Base-by-base conservation (phyloP, 2,329 filamentous ascomycete genomes). In the Trichophyton equinum region DNA sequence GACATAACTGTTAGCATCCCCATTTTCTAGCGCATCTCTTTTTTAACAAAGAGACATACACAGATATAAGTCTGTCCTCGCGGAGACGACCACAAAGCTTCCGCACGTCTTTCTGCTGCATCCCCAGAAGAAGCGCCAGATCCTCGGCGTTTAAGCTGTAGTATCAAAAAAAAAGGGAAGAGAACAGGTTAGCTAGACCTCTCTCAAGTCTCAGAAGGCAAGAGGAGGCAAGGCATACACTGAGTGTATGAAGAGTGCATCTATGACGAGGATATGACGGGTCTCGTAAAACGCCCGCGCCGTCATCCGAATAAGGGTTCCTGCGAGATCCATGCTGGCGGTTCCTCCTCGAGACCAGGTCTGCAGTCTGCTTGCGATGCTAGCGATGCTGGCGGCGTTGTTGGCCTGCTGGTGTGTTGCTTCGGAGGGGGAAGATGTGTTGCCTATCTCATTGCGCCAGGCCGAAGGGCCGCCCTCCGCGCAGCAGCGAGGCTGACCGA, bases 101-200 rank as follows among this genome's bases (percentile, higher is more conserved):
- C 71, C 94, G 90, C 49, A 97, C 81, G 68, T 95, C 89, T 72
- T 99, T 97, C 46, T 86, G 85, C 71, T 96, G 92, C 76, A 95
- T 91, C 64, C 86, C 86, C 75, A 96, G 86, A 25, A 97, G 79
- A 68, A 90, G 86, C 49, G 89, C 88, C 64, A 99, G 80, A 70
- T 99, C 94, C 70, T 91, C 86, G 70, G 95, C 89, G 69, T 90
- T 87, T 62, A 97, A 81, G 60, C 83, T 85, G 69, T 61, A 42
- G 58, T 30, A 36, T 15, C 40, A 44, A 44, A n/a, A 57, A n/a
- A 15, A 13, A 30, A 9, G 3, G 4, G 33, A 13, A 38, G 8
- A 38, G 33, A 38, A 13, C 22, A 33, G 13, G 57, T 66, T 61
- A 65, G 63, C 61, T 47, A 58, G 18, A 51, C 59, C 51, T 47